phyloP scores from a whole-genome alignment of 1,284 basidiomycete species.

The Sanghuangporus sanghuang region DNA sequence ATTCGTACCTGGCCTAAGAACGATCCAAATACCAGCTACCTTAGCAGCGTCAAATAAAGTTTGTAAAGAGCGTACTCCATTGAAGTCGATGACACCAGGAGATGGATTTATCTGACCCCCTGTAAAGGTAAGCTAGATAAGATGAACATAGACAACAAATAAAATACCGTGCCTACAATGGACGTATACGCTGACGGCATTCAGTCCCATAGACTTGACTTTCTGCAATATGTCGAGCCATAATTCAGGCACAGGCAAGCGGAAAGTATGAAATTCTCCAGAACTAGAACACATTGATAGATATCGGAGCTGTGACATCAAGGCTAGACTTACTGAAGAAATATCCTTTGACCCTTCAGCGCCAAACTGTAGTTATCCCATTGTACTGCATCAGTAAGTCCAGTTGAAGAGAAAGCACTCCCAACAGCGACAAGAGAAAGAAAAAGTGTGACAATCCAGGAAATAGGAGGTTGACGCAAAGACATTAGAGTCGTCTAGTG shows the following conservation, averaged over 20 bases:
- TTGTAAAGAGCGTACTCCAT: slow-evolving; percentile 62
- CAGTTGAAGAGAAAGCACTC: not conserved
- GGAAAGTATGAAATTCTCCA: slow-evolving; percentile 82
- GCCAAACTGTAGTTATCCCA: slow-evolving; percentile 15
- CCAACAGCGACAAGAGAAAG: not conserved
- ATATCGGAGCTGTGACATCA: not conserved
- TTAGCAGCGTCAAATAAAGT: slow-evolving; percentile 47
- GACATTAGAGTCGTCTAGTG: not conserved
- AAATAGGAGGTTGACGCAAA: not conserved
- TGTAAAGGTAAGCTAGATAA: not conserved
- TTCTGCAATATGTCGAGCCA: slow-evolving; percentile 85
- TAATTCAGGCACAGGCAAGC: slow-evolving; percentile 71
- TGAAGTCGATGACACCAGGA: slow-evolving; percentile 68
- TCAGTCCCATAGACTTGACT: slow-evolving; percentile 74
- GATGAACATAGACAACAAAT: slow-evolving; percentile 2
- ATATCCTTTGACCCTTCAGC: slow-evolving; percentile 15
- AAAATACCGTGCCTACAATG: slow-evolving; percentile 30
- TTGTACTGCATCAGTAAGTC: slow-evolving; percentile 8
- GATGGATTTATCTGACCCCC: slow-evolving; percentile 68
- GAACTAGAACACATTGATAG: slow-evolving; percentile 8
- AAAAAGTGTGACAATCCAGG: not conserved
- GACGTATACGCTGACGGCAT: slow-evolving; percentile 71
- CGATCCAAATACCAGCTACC: slow-evolving; percentile 41
- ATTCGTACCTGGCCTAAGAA: slow-evolving; percentile 37
- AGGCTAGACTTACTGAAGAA: slow-evolving; percentile 13